Conservation (phyloP, 2,329 filamentous ascomycete genomes). For the Curvularia hawaiiensis region DNA sequence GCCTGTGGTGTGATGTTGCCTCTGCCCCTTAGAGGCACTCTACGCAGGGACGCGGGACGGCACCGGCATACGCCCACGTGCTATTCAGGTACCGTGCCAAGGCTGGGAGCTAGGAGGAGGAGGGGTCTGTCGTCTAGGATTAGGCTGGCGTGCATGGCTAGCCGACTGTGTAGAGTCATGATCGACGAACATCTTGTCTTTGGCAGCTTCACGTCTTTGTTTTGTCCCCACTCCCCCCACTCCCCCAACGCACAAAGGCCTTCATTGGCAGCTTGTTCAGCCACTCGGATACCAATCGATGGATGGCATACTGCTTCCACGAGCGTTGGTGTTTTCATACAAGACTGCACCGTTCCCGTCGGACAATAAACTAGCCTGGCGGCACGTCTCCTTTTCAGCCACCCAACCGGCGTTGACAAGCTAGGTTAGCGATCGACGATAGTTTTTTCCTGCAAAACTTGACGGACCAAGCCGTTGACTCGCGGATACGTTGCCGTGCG, state of each 20-base stretch:
- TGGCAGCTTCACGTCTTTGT: not conserved
- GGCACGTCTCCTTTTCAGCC: conserved; percentile 6
- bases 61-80: conserved; percentile 2
- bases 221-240: not conserved
- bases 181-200: not conserved
- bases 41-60: not conserved
- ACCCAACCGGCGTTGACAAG: conserved; percentile 5
- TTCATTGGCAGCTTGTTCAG: not conserved
- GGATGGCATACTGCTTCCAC: not conserved
- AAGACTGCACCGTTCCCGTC: not conserved
- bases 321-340: not conserved
- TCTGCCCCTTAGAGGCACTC: not conserved
- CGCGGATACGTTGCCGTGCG: not conserved
- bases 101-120: conserved; percentile 2
- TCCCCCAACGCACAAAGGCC: not conserved
- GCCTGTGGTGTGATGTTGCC: not conserved
- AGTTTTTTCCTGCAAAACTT: not conserved
- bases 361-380: conserved; percentile 7
- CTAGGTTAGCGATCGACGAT: conserved; percentile 5
- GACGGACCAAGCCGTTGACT: conserved; percentile 2
- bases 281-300: too few species aligned
- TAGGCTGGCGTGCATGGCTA: not conserved
- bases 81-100: conserved; percentile 4
- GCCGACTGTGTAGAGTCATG: conserved; percentile 7
- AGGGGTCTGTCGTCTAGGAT: not conserved